Conservation (phyloP, 192 early-diverging fungal genomes). For the Geranomyces michiganensis region DNA sequence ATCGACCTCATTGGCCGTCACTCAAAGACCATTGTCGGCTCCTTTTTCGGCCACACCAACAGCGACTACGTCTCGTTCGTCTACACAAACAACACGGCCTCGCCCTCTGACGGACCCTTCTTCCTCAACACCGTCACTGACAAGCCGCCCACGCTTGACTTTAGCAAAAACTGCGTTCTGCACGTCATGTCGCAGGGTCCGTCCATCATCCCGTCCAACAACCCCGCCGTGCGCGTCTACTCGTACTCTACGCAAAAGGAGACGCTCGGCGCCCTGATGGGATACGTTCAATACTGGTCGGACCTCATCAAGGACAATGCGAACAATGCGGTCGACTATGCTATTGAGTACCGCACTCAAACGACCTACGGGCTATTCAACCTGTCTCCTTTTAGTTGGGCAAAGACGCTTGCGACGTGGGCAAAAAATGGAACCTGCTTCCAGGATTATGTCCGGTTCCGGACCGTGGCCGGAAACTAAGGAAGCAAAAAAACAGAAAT, state of each 20-base stretch:
- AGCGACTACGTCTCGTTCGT: slow-evolving; percentile 29
- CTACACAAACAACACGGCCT: slow-evolving; percentile 31
- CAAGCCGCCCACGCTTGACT: slow-evolving; percentile 4
- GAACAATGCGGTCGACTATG: slow-evolving; percentile 18
- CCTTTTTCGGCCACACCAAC: slow-evolving; percentile 38
- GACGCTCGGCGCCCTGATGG: slow-evolving; percentile 15
- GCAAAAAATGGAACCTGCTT: slow-evolving; percentile 17
- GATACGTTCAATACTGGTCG: slow-evolving; percentile 34
- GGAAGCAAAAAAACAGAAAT: no score
- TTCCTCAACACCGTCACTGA: slow-evolving; percentile 25
- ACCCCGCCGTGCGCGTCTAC: slow-evolving; percentile 36
- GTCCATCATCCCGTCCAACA: slow-evolving; percentile 27
- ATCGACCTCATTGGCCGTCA: slow-evolving; percentile 24
- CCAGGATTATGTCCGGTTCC: slow-evolving; percentile 26
- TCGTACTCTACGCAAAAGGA: slow-evolving; percentile 5
- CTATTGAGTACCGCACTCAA: slow-evolving; percentile 23
- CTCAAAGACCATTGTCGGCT: slow-evolving; percentile 29
- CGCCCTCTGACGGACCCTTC: slow-evolving; percentile 12
- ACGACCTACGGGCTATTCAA: slow-evolving; percentile 33
- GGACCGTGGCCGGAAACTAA: slow-evolving; percentile 11
- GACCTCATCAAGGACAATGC: slow-evolving; percentile 28
- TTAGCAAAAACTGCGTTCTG: slow-evolving; percentile 24
- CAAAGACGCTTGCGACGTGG: slow-evolving; percentile 1
- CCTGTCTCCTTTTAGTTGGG: slow-evolving; percentile 25
- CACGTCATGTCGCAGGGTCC: slow-evolving; percentile 24